A percentile compares a stretch with the other conserved stretches of the same genome.
These are phyloP conservation scores for Aureoboletus auriporus DNA, from an alignment of 768 basidiomycete genomes.

Conservation along the genomic window DNA sequence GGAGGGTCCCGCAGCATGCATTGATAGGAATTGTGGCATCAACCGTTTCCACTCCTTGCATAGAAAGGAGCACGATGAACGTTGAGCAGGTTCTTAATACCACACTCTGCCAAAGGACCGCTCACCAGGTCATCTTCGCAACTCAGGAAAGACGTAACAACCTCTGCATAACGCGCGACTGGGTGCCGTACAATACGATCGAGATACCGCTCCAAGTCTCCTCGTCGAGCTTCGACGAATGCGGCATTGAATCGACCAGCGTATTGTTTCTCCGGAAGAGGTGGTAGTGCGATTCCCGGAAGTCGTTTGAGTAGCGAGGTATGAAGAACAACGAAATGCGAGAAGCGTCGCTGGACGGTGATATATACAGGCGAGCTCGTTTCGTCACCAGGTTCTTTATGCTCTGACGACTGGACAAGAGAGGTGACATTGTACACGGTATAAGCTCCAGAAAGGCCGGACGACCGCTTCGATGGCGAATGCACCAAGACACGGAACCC, in stretches of 20 bases:
- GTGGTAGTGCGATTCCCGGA: conserved; percentile 75
- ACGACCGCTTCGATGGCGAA: conserved; percentile 73
- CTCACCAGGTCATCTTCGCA: conserved; percentile 74
- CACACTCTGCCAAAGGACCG: conserved; percentile 7
- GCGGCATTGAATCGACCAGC: conserved; percentile 74
- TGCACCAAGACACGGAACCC: conserved; percentile 73
- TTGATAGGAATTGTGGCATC: conserved; percentile 54
- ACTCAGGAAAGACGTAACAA: conserved; percentile 73
- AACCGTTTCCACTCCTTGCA: conserved; percentile 68
- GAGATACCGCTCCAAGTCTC: conserved; percentile 80
- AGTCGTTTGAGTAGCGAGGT: conserved; percentile 64
- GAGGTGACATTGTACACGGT: conserved; percentile 77
- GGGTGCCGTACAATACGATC: conserved; percentile 69
- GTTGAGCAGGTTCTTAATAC: neutral
- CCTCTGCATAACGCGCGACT: conserved; percentile 72
- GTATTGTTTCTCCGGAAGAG: conserved; percentile 84
- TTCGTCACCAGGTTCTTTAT: conserved; percentile 17
- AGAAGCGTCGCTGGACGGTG: conserved; percentile 79
- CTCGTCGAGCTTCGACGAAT: conserved; percentile 78
- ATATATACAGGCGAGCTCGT: conserved; percentile 46
- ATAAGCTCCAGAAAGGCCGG: conserved; percentile 64
- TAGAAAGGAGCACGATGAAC: neutral
- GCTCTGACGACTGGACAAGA: conserved; percentile 17
- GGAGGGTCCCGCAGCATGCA: conserved; percentile 64
- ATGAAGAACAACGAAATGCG: conserved; percentile 78